Base-by-base conservation (phyloP, 441 rosid genomes). In the Cnidoscolus chayamansa region DNA sequence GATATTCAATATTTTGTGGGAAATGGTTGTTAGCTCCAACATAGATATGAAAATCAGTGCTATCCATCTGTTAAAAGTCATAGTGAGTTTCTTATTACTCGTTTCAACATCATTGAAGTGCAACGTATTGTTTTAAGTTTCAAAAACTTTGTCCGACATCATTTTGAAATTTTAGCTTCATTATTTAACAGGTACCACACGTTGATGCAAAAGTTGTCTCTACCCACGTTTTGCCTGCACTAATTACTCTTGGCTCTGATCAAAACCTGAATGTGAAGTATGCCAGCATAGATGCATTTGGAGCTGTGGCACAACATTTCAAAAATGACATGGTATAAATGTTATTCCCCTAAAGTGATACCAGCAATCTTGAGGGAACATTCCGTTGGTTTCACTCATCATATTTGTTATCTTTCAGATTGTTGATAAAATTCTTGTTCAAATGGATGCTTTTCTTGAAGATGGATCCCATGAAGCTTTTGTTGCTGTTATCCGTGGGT, bases 391-490 rank as follows among this genome's bases (percentile, higher is more conserved):
- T 50, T 60, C 10, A 47, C 64, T 73, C 64, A 55, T 63, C 63
- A 48, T 63, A 58, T 73, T 59, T 70, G 1, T 43, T 58, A 70
- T 81, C 62, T 60, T 74, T 78, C 90, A 92, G 99, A 90, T 95
- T 82, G 96, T 95, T 81, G 99, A 95, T 75, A 95, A 95, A 85
- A 95, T 95, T 82, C 88, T 90, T 65, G 91, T 95, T 79, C 99
- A 95, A 86, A 95, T 95, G 99, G 99, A 95, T 86, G 98, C 98
- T 50, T 95, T 95, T 84, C 93, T 95, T 70, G 99, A 95, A 84
- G 99, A 95, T 81, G 98, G 99, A 75, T 95, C 99, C 62, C 94
- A 89, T 81, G 99, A 91, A 79, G 97, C 99, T 70, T 89, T 93
- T 50, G 74, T 92, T 61, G 97, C 97, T 72, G 99, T 95, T 66